These are phyloP conservation scores for Candida boidinii DNA, from an alignment of 805 yeast species.

Conservation along the genomic window DNA sequence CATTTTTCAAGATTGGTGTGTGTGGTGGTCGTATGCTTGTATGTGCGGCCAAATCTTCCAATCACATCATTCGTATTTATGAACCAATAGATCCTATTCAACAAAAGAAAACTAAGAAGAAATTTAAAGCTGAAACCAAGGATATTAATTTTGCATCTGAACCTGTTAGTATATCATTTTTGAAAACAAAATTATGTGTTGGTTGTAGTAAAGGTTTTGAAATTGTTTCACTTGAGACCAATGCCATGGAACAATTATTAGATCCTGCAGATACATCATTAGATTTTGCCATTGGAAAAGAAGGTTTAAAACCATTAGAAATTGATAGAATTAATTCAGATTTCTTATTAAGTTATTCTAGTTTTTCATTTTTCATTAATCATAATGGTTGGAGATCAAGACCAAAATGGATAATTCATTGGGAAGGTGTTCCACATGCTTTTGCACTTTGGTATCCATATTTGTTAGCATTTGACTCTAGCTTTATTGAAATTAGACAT, in stretches of 20 bases:
- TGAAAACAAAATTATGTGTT: conserved; percentile 82
- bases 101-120: conserved; percentile 56
- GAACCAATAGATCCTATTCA: conserved; percentile 79
- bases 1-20: conserved; percentile 86
- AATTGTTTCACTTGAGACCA: conserved; percentile 77
- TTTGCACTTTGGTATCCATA: conserved; percentile 95
- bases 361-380: conserved; percentile 90
- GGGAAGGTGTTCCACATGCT: conserved; percentile 95
- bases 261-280: conserved; percentile 98
- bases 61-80: conserved; percentile 72
- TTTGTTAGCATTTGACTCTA: conserved; percentile 80
- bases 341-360: conserved; percentile 82
- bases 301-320: conserved; percentile 80
- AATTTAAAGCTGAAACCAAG: conserved; percentile 55
- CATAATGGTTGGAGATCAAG: conserved; percentile 94
- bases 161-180: conserved; percentile 83
- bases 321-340: conserved; percentile 86
- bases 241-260: conserved; percentile 78
- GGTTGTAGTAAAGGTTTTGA: conserved; percentile 97
- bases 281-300: conserved; percentile 83
- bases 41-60: conserved; percentile 81
- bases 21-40: conserved; percentile 84
- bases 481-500: conserved; percentile 86
- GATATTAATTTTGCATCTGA: conserved; percentile 83
- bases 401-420: conserved; percentile 86